Percentiles rank a stretch among this genome's conserved stretches.
phyloP scores from a whole-genome alignment of 1,139 yeast genomes.

The Candida anutae region DNA sequence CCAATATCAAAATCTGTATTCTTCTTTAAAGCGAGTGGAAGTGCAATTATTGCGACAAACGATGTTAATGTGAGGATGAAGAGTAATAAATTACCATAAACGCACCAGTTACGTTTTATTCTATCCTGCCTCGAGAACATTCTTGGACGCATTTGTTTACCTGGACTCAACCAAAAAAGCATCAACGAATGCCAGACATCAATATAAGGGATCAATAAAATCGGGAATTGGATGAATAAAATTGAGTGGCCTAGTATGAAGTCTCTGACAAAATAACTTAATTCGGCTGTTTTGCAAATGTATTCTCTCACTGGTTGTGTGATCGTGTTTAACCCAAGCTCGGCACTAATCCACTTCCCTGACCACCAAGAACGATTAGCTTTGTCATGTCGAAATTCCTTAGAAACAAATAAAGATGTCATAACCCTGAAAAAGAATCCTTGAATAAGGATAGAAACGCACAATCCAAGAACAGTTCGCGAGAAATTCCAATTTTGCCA shows the following conservation, averaged over 20 bases:
- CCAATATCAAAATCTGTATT: constrained; percentile 30
- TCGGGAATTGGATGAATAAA: constrained; percentile 43
- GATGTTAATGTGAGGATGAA: constrained; percentile 27
- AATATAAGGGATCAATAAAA: constrained; percentile 46
- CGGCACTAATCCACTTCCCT: constrained; percentile 53
- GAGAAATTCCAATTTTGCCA: constrained; percentile 47
- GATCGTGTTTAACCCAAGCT: constrained; percentile 41
- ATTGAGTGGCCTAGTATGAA: constrained; percentile 45
- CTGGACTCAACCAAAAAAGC: constrained; percentile 76
- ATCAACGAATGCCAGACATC: constrained; percentile 75
- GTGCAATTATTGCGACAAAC: constrained; percentile 28
- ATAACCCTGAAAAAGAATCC: constrained; percentile 33
- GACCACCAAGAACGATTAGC: constrained; percentile 62
- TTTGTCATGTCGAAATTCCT: constrained; percentile 44
- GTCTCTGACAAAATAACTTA: constrained; percentile 50
- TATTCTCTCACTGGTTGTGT: constrained; percentile 51
- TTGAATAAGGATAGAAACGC: constrained; percentile 34
- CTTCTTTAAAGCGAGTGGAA: constrained; percentile 31
- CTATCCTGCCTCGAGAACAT: constrained; percentile 26
- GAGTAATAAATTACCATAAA: constrained; percentile 32
- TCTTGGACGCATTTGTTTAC: constrained; percentile 38
- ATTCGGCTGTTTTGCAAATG: constrained; percentile 45
- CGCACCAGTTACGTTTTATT: constrained; percentile 20
- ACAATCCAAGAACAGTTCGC: constrained; percentile 41
- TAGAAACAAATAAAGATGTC: constrained; percentile 32